A percentile compares a stretch with the other conserved stretches of the same genome.
Conservation (phyloP, 805 yeast genomes). For the Saccharomycopsis malanga region DNA sequence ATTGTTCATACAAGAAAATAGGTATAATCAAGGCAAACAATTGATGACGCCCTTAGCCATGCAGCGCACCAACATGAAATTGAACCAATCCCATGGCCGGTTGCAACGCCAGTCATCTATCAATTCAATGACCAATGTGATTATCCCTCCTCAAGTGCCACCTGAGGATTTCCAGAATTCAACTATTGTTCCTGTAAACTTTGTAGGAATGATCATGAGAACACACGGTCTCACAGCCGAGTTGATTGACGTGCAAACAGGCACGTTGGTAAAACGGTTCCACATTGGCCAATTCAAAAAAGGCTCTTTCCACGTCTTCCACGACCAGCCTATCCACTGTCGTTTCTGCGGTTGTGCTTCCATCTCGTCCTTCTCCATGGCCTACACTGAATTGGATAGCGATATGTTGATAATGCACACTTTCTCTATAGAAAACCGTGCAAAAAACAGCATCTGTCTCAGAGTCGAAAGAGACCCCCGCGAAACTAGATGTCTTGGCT, state of each 20-base stretch:
- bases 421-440: slow-evolving; percentile 61
- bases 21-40: slow-evolving; percentile 38
- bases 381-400: slow-evolving; percentile 55
- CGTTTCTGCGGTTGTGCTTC: slow-evolving; percentile 88
- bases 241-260: slow-evolving; percentile 71
- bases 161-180: slow-evolving; percentile 24
- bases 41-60: slow-evolving; percentile 34
- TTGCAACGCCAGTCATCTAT: slow-evolving; percentile 18
- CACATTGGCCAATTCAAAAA: slow-evolving; percentile 56
- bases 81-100: not conserved
- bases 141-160: slow-evolving; percentile 9
- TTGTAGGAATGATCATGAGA: slow-evolving; percentile 67
- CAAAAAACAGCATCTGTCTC: slow-evolving; percentile 73
- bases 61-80: slow-evolving; percentile 24
- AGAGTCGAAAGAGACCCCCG: slow-evolving; percentile 91
- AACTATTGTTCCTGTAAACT: slow-evolving; percentile 50
- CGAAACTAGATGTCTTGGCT: slow-evolving; percentile 84
- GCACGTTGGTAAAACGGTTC: slow-evolving; percentile 56
- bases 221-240: slow-evolving; percentile 54
- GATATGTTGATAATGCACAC: slow-evolving; percentile 64
- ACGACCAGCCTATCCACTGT: slow-evolving; percentile 83
- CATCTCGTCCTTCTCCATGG: slow-evolving; percentile 61
- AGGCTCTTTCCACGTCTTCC: slow-evolving; percentile 59
- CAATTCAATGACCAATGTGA: slow-evolving; percentile 14
- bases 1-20: slow-evolving; percentile 41